Percentiles rank a stretch among this genome's conserved stretches.
Evolutionary conservation across 2,329 filamentous ascomycete species (phyloP).

Genomic region (Trichoderma asperellum): DNA sequence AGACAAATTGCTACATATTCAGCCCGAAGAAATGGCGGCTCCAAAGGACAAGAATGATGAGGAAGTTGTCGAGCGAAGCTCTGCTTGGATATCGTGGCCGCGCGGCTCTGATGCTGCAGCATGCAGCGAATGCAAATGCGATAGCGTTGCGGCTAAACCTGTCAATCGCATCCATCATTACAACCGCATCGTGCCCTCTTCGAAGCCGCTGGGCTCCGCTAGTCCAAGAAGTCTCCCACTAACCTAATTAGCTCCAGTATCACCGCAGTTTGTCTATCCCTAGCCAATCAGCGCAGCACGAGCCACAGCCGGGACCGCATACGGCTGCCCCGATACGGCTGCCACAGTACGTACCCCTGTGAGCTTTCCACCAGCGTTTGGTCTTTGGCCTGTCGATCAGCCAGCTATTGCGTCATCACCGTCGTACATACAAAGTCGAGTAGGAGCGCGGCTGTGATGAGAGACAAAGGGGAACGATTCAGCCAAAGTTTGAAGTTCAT

Average conservation of each 20-base stretch:
- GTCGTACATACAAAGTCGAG: neutral
- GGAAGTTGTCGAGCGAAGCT: neutral
- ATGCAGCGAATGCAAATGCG: neutral
- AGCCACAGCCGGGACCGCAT: slow-evolving; percentile 4
- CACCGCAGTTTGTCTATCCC: neutral
- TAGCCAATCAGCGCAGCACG: slow-evolving; percentile 16
- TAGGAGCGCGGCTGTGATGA: neutral
- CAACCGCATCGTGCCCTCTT: slow-evolving; percentile 11
- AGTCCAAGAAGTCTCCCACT: slow-evolving; percentile 1
- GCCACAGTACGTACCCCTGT: slow-evolving; percentile 2
- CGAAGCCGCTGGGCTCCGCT: slow-evolving; percentile 1
- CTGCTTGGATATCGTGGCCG: neutral
- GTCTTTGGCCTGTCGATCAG: slow-evolving; percentile 18
- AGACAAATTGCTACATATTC: neutral
- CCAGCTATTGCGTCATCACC: slow-evolving; percentile 18
- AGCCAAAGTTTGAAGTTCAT: neutral
- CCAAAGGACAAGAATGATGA: neutral
- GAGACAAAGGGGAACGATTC: neutral
- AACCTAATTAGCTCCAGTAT: neutral
- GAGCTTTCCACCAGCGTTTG: neutral
- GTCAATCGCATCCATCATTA: neutral
- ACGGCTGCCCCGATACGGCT: slow-evolving; percentile 16
- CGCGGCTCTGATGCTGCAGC: neutral
- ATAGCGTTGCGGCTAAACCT: neutral
- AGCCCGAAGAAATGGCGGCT: neutral